A percentile compares a stretch with the other conserved stretches of the same genome.
These are phyloP conservation scores for Sarocladium brachiariae DNA, from an alignment of 2,329 filamentous ascomycete genomes.

Conservation along the genomic window DNA sequence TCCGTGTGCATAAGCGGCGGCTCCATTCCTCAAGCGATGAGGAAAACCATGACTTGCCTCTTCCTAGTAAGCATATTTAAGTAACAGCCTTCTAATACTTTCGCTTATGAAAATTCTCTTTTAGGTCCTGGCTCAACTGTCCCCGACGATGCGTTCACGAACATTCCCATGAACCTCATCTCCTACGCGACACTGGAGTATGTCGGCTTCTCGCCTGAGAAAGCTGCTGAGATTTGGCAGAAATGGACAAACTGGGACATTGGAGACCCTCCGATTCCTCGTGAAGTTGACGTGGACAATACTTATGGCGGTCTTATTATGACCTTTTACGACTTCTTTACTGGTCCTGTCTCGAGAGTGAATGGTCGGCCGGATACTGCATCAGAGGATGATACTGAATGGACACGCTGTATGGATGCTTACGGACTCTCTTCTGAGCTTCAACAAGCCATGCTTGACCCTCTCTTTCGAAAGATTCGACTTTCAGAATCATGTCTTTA, in stretches of 20 bases:
- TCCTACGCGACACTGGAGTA: slow-evolving; percentile 14
- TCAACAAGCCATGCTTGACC: slow-evolving; percentile 16
- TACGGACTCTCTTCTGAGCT: slow-evolving; percentile 11
- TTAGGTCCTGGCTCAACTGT: not conserved
- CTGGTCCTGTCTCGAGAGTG: slow-evolving; percentile 7
- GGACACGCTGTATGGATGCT: slow-evolving; percentile 8
- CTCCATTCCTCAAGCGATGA: slow-evolving; percentile 13
- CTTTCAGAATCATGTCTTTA: slow-evolving; percentile 11
- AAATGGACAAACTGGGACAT: slow-evolving; percentile 13
- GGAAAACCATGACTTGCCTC: slow-evolving; percentile 12
- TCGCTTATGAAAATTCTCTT: not conserved
- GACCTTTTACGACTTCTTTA: slow-evolving; percentile 13
- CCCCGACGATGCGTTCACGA: slow-evolving; percentile 9
- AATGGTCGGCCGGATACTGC: too few species aligned
- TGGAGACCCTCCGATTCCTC: slow-evolving; percentile 6
- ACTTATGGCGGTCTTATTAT: slow-evolving; percentile 4
- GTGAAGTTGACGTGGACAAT: slow-evolving; percentile 12
- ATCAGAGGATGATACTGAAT: slow-evolving; percentile 2
- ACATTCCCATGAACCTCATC: slow-evolving; percentile 13
- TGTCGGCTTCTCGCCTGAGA: slow-evolving; percentile 12
- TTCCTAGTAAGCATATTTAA: not conserved
- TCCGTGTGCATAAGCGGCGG: slow-evolving; percentile 14
- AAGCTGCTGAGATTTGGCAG: slow-evolving; percentile 13
- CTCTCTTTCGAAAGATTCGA: slow-evolving; percentile 13
- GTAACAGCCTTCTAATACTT: not conserved